phyloP scores from a whole-genome alignment of 1,284 basidiomycete species.

The Leccinum pallidistipes region DNA sequence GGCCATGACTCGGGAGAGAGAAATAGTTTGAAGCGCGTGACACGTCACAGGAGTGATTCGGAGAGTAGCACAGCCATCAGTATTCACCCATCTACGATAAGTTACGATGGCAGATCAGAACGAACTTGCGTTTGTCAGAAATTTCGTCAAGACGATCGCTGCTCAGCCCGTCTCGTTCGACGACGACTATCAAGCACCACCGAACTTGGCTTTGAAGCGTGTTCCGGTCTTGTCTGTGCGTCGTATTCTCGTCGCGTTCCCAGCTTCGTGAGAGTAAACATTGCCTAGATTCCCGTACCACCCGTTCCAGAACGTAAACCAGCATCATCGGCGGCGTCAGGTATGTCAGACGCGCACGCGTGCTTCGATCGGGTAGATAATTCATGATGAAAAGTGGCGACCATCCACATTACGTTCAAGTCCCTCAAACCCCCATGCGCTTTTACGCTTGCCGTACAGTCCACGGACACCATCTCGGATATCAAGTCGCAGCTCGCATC shows the following conservation, averaged over 20 bases:
- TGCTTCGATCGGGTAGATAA: conserved; percentile 12
- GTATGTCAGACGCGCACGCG: conserved; percentile 26
- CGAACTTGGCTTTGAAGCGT: conserved; percentile 67
- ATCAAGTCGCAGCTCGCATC: conserved; percentile 75
- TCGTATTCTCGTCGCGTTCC: conserved; percentile 11
- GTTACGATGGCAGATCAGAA: conserved; percentile 60
- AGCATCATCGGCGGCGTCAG: conserved; percentile 37
- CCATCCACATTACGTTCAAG: conserved; percentile 81
- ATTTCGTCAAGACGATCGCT: conserved; percentile 67
- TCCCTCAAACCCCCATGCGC: conserved; percentile 83
- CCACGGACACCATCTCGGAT: conserved; percentile 75
- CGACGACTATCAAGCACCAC: conserved; percentile 77
- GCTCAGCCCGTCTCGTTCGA: conserved; percentile 68
- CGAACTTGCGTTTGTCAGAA: conserved; percentile 71
- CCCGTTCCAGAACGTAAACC: conserved; percentile 52
- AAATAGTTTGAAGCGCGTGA: conserved; percentile 16
- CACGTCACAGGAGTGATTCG: conserved; percentile 25
- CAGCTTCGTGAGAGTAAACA: conserved; percentile 1
- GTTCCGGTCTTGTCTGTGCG: conserved; percentile 72
- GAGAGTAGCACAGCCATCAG: conserved; percentile 22
- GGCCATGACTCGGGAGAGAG: conserved; percentile 20
- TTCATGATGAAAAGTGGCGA: conserved; percentile 35
- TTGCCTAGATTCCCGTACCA: conserved; percentile 55
- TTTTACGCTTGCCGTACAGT: conserved; percentile 67
- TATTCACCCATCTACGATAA: background rate